Base-by-base conservation (phyloP, 2,329 filamentous ascomycete genomes). In the Verticillium albo-atrum region DNA sequence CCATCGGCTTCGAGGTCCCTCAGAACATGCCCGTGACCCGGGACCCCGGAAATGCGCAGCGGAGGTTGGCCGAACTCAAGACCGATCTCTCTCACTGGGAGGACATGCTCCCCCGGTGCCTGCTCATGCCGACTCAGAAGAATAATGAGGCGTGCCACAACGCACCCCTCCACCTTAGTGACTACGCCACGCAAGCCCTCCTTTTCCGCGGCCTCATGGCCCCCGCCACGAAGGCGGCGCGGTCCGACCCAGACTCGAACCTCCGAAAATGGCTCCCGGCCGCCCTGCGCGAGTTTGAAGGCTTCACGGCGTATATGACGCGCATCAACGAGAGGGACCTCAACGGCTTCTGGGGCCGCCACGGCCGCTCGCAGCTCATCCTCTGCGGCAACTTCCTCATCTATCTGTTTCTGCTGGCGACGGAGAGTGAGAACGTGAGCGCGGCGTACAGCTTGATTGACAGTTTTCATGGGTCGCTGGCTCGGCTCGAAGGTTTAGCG, bases 371-470 rank as follows among this genome's bases (percentile, higher is more conserved):
- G 7, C 77, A 81, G 58, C 66, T 81, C 1, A 79, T 80, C 3
- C 68, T 79, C 0, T 77, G 75, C 37, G 77, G 77, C 17, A 80
- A 81, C 62, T 80, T 80, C 56, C 69, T 81, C 54, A 77, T 80
- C 27, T 79, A 79, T 60, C 70, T 81, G 0, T 81, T 81, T 54
- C 69, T 81, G 1, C 68, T 79, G 4, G 77, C 77, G 1, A 72
- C 75, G 0, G 70, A 72, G 7, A 66, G 66, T 3, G 60, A 61
- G 3, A 70, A 77, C 54, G 69, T 75, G 4, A 69, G 69, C 25
- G 65, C 67, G 1, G 71, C 75, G 0, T 76, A 75, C 53, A 66
- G 68, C n/a, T 62, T 76, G 1, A 61, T 77, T 20, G 67, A 74
- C 35, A 69, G 64, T 20, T 76, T 76, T n/a, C 74, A 76, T 23